Evolutionary conservation across 2,329 filamentous ascomycete genomes (phyloP).

Genomic region (Aaosphaeria pasadenensis): DNA sequence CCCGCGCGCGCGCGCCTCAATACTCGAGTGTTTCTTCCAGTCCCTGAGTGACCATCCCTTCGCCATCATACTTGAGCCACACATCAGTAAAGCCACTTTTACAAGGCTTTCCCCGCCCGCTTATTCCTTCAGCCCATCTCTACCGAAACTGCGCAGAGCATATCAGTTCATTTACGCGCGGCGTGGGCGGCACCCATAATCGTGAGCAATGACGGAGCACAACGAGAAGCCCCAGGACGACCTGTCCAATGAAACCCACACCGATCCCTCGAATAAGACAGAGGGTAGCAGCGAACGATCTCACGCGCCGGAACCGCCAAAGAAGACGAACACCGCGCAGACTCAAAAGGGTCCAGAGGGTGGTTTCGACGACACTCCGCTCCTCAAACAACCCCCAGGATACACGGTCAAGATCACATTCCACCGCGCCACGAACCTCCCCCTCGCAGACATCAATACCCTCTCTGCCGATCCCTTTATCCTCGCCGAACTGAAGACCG

Average conservation of each 20-base stretch:
- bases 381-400: conserved; percentile 71
- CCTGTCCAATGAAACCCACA: conserved; percentile 1
- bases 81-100: too few relatives aligned
- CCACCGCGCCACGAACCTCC: conserved; percentile 75
- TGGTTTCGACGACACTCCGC: conserved; percentile 75
- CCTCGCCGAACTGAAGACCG: conserved; percentile 68
- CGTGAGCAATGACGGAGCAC: conserved; percentile 9
- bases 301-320: conserved; percentile 14
- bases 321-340: conserved; percentile 21
- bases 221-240: conserved; percentile 2
- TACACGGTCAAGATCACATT: conserved; percentile 86
- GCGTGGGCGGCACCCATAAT: too few relatives aligned
- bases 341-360: conserved; percentile 58
- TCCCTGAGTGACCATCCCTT: too few relatives aligned
- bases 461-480: conserved; percentile 83
- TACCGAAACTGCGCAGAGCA: not conserved
- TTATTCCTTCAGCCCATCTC: conserved; percentile 1
- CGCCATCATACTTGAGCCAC: too few relatives aligned
- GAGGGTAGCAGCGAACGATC: conserved; percentile 3
- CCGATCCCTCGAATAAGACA: conserved; percentile 2
- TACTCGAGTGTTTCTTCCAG: too few relatives aligned
- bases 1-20: too few relatives aligned
- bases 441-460: conserved; percentile 74
- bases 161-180: too few relatives aligned
- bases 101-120: too few relatives aligned